phyloP scores from a whole-genome alignment of 352 stramenopile species.

The Pythium myriotylum region DNA sequence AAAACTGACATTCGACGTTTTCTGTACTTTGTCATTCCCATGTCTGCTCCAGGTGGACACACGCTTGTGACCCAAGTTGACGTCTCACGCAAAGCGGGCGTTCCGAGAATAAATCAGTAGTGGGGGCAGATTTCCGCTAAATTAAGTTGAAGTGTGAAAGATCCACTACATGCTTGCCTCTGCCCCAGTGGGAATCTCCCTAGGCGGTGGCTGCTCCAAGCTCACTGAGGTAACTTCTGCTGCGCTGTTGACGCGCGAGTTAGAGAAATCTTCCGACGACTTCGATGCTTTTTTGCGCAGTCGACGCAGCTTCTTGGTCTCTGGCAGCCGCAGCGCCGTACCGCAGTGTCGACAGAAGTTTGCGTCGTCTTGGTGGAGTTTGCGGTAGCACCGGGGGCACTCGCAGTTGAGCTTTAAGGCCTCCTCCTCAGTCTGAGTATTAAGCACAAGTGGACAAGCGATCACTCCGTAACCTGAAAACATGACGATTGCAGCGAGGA shows the following conservation, averaged over 20 bases:
- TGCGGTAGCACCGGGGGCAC: constrained; percentile 43
- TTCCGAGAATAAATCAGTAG: too few species aligned
- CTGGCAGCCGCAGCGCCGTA: constrained; percentile 36
- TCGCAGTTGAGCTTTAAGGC: constrained; percentile 44
- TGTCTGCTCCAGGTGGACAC: too few species aligned
- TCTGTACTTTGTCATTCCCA: background rate
- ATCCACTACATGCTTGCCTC: constrained; percentile 9
- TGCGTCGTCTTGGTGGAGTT: constrained; percentile 52
- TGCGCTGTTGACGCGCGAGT: background rate
- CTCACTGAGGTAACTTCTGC: constrained; percentile 6
- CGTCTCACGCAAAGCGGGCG: too few species aligned
- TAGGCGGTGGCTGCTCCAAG: background rate
- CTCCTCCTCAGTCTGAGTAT: constrained; percentile 37
- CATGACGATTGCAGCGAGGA: constrained; percentile 58
- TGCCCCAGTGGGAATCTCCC: constrained; percentile 10
- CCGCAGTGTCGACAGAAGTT: constrained; percentile 53
- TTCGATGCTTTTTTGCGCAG: constrained; percentile 23
- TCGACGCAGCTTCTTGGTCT: constrained; percentile 22
- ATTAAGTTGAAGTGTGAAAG: too few species aligned
- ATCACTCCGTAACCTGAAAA: constrained; percentile 55
- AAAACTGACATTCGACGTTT: background rate
- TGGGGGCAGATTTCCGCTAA: too few species aligned
- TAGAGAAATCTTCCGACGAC: constrained; percentile 3
- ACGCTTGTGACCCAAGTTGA: too few species aligned
- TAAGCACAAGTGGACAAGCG: constrained; percentile 51